A percentile compares a stretch with the other conserved stretches of the same genome.
These are phyloP conservation scores for Tubosaeta sp. DNA, from an alignment of 768 basidiomycete species.

Conservation along the genomic window DNA sequence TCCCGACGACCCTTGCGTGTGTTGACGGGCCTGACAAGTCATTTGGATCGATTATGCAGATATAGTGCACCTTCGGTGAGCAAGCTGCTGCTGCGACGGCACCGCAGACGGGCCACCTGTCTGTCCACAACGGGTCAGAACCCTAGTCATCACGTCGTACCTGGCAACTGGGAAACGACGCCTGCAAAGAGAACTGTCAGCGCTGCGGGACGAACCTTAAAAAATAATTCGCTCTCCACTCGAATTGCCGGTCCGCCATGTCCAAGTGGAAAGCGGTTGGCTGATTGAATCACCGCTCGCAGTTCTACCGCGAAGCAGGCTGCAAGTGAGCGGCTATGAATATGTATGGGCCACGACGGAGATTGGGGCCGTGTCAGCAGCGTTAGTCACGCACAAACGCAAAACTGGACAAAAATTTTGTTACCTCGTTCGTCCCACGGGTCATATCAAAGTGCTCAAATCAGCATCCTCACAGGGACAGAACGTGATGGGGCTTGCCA, in stretches of 20 bases:
- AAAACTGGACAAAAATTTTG: background rate
- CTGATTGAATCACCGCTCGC: background rate
- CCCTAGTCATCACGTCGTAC: slow-evolving; percentile 5
- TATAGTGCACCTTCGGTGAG: background rate
- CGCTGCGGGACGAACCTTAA: background rate
- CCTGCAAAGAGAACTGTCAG: background rate
- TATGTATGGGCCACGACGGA: background rate
- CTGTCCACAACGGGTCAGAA: background rate
- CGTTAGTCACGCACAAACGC: background rate
- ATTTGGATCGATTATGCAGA: background rate
- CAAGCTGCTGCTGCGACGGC: slow-evolving; percentile 1
- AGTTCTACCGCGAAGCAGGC: slow-evolving; percentile 20
- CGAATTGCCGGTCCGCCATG: slow-evolving; percentile 5
- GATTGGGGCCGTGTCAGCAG: slow-evolving; percentile 1
- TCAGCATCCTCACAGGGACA: background rate
- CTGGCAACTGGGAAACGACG: slow-evolving; percentile 14
- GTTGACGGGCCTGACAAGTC: background rate
- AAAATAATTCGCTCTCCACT: background rate
- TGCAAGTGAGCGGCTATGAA: slow-evolving; percentile 6
- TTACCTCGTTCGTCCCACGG: background rate
- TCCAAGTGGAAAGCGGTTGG: background rate
- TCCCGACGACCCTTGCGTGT: background rate
- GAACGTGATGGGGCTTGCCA: background rate
- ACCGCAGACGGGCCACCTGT: background rate
- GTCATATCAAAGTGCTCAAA: no score